Evolutionary conservation across 306 rosid genomes (phyloP).

Genomic region (Acacia acuminata): DNA sequence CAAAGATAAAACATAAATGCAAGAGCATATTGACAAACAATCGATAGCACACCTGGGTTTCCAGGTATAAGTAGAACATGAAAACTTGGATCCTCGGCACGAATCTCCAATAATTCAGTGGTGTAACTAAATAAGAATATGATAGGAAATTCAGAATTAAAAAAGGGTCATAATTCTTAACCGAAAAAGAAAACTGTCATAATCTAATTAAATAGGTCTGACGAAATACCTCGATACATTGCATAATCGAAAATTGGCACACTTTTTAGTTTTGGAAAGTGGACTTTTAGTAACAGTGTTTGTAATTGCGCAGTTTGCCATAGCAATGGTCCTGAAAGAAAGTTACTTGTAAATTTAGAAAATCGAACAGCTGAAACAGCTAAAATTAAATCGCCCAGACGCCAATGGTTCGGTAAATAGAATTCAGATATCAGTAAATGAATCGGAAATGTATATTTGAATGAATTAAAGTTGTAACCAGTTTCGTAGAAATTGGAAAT

Average conservation of each 20-base stretch:
- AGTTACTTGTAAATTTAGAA: not conserved
- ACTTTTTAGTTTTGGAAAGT: conserved; percentile 39
- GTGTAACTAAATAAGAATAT: conserved; percentile 47
- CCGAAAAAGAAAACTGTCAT: not conserved
- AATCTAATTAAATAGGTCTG: not conserved
- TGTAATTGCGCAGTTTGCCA: conserved; percentile 33
- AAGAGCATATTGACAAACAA: not conserved
- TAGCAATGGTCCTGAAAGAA: conserved; percentile 39
- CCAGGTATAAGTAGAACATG: conserved; percentile 84
- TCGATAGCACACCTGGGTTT: conserved; percentile 70
- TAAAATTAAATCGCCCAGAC: not conserved
- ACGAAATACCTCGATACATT: conserved; percentile 59
- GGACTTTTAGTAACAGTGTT: conserved; percentile 49
- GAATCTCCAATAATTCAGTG: conserved; percentile 80
- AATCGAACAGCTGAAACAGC: not conserved
- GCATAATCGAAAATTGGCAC: conserved; percentile 67
- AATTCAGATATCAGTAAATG: not conserved
- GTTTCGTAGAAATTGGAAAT: not conserved
- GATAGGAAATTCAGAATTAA: not conserved
- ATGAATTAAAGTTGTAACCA: not conserved
- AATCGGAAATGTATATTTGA: conserved; percentile 10
- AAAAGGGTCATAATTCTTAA: not conserved
- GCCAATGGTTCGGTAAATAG: not conserved
- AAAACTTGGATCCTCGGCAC: conserved; percentile 65
- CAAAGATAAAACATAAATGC: conserved; percentile 3